A percentile compares a stretch with the other conserved stretches of the same genome.
Conservation (phyloP, 495 filamentous ascomycete species). For the Penicillium silybi region DNA sequence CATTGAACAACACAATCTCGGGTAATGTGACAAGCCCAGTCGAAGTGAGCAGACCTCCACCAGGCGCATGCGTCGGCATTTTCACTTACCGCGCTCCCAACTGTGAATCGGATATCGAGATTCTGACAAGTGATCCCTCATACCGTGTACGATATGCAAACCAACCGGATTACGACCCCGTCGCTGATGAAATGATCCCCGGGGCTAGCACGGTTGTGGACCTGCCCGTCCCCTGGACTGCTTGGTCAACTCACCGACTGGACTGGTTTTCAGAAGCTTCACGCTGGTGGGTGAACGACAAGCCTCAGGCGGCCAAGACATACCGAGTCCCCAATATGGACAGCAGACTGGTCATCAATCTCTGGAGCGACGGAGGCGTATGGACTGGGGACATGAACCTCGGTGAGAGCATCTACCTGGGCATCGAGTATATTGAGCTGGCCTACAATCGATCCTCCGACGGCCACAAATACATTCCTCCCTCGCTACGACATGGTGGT, state of each 20-base stretch:
- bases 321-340: conserved; percentile 60
- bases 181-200: conserved; percentile 31
- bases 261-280: conserved; percentile 63
- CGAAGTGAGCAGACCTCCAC: conserved; percentile 9
- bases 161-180: conserved; percentile 56
- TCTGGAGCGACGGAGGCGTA: conserved; percentile 70
- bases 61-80: conserved; percentile 61
- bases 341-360: conserved; percentile 62
- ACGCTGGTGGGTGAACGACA: conserved; percentile 65
- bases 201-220: conserved; percentile 29
- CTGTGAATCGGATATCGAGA: conserved; percentile 76
- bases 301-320: conserved; percentile 52
- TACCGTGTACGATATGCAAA: conserved; percentile 67
- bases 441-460: conserved; percentile 54
- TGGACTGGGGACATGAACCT: conserved; percentile 72
- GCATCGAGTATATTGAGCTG: conserved; percentile 72
- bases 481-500: conserved; percentile 12
- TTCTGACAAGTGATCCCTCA: conserved; percentile 57
- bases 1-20: neutral
- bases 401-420: conserved; percentile 56
- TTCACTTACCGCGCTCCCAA: conserved; percentile 63
- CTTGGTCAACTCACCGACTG: conserved; percentile 67
- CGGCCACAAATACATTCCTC: conserved; percentile 1
- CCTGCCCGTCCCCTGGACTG: conserved; percentile 50
- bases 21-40: neutral